Evolutionary conservation across 768 basidiomycete species (phyloP), one percentile per base, ranked within the genome.

Genomic region (Phaffia australis): DNA sequence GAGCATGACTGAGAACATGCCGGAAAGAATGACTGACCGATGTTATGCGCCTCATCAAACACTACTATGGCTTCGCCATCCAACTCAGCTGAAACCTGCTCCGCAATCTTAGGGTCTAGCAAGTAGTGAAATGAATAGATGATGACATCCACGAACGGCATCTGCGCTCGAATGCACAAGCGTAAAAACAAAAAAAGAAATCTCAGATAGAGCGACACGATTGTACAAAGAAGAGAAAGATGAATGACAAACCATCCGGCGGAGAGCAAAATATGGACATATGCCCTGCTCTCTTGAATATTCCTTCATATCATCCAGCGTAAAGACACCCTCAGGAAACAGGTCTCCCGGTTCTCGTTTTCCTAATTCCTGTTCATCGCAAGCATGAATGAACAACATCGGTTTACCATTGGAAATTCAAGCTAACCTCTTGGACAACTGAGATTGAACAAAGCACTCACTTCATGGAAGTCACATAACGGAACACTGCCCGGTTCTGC

Each of bases 121-220:
- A 99, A 81, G 75, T 99, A 99, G 76, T 99, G 95, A 77, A 98
- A 99, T 23, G 95, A 99, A 75, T 97, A 99, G 76, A 99, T 98
- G 76, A 99, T 85, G 71, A 98, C 81, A 75, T 95, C 89, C 48
- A 88, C 89, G 76, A 93, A 94, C 0, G 90, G 87, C 84, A 99
- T 87, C 94, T 98, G 70, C 32, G 27, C 15, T 42, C 5, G 35
- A 25, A 48, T 16, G 23, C 7, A 47, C 46, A 3, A 23, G 21
- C 29, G 46, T 60, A 35, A 30, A 25, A 29, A 3, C 18, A 32
- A n/a, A n/a, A n/a, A n/a, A 29, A n/a, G 21, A 11, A 68, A 56
- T 32, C 49, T 46, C 27, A 29, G 35, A 14, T 21, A 25, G 42
- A 30, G 29, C 23, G 9, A 54, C 9, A 15, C 52, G 16, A 4